phyloP scores from a whole-genome alignment of 306 rosid genomes.

The Adenanthera pavonina region DNA sequence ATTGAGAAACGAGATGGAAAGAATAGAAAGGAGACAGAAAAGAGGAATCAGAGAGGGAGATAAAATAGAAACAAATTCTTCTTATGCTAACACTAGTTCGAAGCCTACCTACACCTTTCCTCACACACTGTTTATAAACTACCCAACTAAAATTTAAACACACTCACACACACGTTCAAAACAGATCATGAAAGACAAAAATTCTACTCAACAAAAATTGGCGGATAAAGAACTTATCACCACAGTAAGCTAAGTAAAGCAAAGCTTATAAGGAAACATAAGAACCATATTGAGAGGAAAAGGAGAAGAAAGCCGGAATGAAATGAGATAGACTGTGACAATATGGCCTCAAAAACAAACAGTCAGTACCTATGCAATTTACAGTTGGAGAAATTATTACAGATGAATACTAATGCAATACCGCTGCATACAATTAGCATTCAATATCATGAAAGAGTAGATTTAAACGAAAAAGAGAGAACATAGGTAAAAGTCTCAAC shows the following conservation, averaged over 20 bases:
- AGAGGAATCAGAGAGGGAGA: too few relatives aligned
- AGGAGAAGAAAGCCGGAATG: not conserved
- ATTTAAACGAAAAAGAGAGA: not conserved
- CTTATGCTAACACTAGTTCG: too few relatives aligned
- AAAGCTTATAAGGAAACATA: not conserved
- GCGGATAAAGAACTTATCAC: not conserved
- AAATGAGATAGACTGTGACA: not conserved
- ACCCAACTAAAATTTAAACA: too few relatives aligned
- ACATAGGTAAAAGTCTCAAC: slow-evolving; percentile 24
- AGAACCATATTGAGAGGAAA: not conserved
- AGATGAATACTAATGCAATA: slow-evolving; percentile 24
- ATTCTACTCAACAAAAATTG: not conserved
- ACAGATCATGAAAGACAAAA: not conserved
- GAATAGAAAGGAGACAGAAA: too few relatives aligned
- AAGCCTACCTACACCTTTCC: too few relatives aligned
- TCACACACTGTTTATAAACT: too few relatives aligned
- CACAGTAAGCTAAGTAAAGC: not conserved
- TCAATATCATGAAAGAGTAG: not conserved
- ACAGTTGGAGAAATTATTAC: slow-evolving; percentile 13
- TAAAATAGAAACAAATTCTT: too few relatives aligned
- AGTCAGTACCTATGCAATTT: not conserved
- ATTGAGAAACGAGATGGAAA: too few relatives aligned
- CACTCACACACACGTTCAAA: too few relatives aligned
- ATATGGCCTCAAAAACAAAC: not conserved
- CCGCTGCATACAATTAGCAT: slow-evolving; percentile 23